Evolutionary conservation across 306 rosid genomes (phyloP).

Genomic region (Cucumis cinereus): DNA sequence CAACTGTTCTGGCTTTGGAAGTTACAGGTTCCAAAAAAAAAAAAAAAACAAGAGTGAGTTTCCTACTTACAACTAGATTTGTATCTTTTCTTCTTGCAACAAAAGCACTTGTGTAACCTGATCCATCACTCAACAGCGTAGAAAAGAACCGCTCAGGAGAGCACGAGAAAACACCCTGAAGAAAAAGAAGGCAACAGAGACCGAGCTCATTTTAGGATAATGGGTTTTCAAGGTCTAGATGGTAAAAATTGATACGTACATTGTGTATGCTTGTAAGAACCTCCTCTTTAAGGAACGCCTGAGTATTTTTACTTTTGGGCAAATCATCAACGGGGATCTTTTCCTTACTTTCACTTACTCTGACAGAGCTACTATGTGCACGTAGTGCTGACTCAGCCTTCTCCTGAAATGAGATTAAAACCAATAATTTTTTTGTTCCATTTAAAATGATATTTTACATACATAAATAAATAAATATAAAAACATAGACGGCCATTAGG

Average conservation of each 20-base stretch:
- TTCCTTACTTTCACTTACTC: slow-evolving; percentile 30
- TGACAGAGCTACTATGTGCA: slow-evolving; percentile 91
- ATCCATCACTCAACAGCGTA: slow-evolving; percentile 48
- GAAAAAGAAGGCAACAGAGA: slow-evolving; percentile 10
- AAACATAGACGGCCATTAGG: neutral
- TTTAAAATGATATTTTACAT: neutral
- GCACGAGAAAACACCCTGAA: slow-evolving; percentile 71
- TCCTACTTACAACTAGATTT: slow-evolving; percentile 67
- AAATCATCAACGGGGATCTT: slow-evolving; percentile 41
- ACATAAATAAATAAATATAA: neutral
- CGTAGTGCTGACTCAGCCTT: slow-evolving; percentile 84
- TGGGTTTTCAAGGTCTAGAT: neutral
- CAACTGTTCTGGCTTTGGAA: neutral
- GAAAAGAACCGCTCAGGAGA: slow-evolving; percentile 71
- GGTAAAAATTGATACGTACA: slow-evolving; percentile 32
- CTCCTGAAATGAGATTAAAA: slow-evolving; percentile 44
- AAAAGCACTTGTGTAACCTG: slow-evolving; percentile 51
- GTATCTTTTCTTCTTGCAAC: slow-evolving; percentile 71
- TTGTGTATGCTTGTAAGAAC: slow-evolving; percentile 52
- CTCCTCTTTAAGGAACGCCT: slow-evolving; percentile 70
- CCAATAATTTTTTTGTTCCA: neutral
- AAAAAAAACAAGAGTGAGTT: neutral
- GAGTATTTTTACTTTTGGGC: slow-evolving; percentile 40
- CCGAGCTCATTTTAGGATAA: slow-evolving; percentile 14
- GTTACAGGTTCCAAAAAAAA: neutral